Evolutionary conservation across 345 rosid genomes (phyloP), one percentile per base, ranked within the genome.

Genomic region (Salix koriyanagi): DNA sequence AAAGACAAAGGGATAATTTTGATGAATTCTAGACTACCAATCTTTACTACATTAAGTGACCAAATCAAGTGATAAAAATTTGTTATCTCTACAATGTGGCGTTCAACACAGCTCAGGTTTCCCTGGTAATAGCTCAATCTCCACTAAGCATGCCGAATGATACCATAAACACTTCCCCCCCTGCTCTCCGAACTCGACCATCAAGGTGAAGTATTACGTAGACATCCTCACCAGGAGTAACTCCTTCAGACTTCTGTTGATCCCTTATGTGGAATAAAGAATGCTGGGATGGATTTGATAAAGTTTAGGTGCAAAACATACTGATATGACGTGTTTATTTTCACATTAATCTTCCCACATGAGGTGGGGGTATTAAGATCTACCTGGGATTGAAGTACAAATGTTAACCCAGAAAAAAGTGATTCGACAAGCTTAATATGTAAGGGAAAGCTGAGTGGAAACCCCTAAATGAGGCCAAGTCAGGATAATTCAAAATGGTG

Each of bases 111-210:
- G 21, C 69, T 23, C 15, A 72, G 37, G 28, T 56, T 58, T 48
- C 48, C 36, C 32, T 21, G 21, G 2, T 65, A 18, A 12, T 18
- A 28, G 56, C 30, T 10, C 41, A 66, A 32, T 66, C 36, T 23
- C 62, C 62, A n/a, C 14, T 8, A n/a, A 56, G 62, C 12, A 9
- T n/a, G 62, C 62, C 62, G n/a, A 56, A 2, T 21, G 76, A 73
- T 56, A 23, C 18, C 0, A 37, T 18, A 41, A 9, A 66, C 48
- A 86, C 91, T 85, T 85, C 96, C 86, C 80, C 89, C 46, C 98
- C 97, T 18, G 94, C 91, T 91, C 96, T 90, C 75, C 98, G 91
- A 74, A 96, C 93, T 71, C 96, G 95, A 81, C 99, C 98, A 91
- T 96, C 99, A 58, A 96, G 87, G 52, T 95, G 94, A 81, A 93